A percentile compares a stretch with the other conserved stretches of the same genome.
phyloP scores from a whole-genome alignment of 1,139 yeast genomes.

The Ogataea hybrid region DNA sequence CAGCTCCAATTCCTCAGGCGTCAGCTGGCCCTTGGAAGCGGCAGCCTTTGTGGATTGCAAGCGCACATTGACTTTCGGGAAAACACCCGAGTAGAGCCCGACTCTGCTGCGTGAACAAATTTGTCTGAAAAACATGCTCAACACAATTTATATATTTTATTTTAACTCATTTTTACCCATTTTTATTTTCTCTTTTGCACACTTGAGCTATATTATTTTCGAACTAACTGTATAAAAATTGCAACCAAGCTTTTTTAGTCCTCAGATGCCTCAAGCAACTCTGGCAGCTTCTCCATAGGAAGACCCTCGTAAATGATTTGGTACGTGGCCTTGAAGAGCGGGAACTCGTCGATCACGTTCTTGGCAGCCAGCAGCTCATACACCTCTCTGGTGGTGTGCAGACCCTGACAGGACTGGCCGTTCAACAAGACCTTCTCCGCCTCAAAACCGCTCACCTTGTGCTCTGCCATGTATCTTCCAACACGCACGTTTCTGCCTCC shows the following conservation, averaged over 20 bases:
- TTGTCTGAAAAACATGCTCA: slow-evolving; percentile 2
- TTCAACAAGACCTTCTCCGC: slow-evolving; percentile 81
- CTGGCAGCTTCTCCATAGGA: slow-evolving; percentile 62
- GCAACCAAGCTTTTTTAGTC: slow-evolving; percentile 15
- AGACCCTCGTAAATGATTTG: slow-evolving; percentile 73
- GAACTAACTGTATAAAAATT: not conserved
- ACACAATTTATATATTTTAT: not conserved
- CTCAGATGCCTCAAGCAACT: slow-evolving; percentile 47
- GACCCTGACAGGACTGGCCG: slow-evolving; percentile 95
- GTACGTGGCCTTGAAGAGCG: slow-evolving; percentile 84
- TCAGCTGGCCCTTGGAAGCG: slow-evolving; percentile 9
- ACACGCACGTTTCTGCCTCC: slow-evolving; percentile 95
- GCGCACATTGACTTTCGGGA: slow-evolving; percentile 9
- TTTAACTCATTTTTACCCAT: too few relatives aligned
- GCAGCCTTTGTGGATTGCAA: slow-evolving; percentile 13
- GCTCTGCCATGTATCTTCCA: slow-evolving; percentile 72
- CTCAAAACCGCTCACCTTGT: slow-evolving; percentile 68
- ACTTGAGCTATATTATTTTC: not conserved
- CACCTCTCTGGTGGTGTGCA: slow-evolving; percentile 85
- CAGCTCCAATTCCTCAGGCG: slow-evolving; percentile 21
- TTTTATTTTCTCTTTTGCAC: not conserved
- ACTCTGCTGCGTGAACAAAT: slow-evolving; percentile 1
- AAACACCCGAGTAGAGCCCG: not conserved
- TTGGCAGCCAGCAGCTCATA: slow-evolving; percentile 71
- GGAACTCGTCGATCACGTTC: slow-evolving; percentile 69